A percentile compares a stretch with the other conserved stretches of the same genome.
Conservation (phyloP, 768 basidiomycete genomes). For the Boletellus emodensis region DNA sequence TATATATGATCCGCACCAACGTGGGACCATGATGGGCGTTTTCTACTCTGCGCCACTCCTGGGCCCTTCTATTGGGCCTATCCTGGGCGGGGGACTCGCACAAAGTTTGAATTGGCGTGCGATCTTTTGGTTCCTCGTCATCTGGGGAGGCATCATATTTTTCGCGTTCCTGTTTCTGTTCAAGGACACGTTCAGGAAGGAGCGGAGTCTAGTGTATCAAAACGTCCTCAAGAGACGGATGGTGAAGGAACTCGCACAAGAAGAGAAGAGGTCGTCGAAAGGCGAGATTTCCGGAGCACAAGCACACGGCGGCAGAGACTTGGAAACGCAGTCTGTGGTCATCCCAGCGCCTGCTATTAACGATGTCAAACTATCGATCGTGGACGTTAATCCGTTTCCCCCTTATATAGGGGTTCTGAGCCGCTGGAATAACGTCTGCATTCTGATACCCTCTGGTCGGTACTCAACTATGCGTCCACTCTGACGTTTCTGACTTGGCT, state of each 20-base stretch:
- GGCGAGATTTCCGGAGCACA: too few relatives aligned
- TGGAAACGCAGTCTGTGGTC: too few relatives aligned
- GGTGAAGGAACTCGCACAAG: too few relatives aligned
- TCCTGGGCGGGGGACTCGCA: slow-evolving; percentile 67
- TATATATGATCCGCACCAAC: slow-evolving; percentile 68
- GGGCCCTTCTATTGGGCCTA: slow-evolving; percentile 63
- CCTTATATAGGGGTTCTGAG: slow-evolving; percentile 57
- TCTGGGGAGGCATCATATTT: slow-evolving; percentile 53
- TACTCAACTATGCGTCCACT: background rate
- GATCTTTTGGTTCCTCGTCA: slow-evolving; percentile 79
- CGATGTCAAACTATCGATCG: slow-evolving; percentile 53
- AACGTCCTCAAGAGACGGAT: slow-evolving; percentile 39
- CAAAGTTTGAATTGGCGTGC: slow-evolving; percentile 73
- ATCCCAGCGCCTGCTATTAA: slow-evolving; percentile 14
- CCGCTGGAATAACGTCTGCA: slow-evolving; percentile 62
- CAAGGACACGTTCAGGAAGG: slow-evolving; percentile 78
- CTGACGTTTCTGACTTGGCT: background rate
- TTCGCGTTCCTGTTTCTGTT: slow-evolving; percentile 63
- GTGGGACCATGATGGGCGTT: slow-evolving; percentile 77
- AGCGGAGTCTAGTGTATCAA: slow-evolving; percentile 80
- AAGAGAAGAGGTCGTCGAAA: too few relatives aligned
- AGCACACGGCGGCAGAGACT: too few relatives aligned
- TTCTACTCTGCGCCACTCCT: slow-evolving; percentile 79
- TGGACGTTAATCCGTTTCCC: slow-evolving; percentile 69
- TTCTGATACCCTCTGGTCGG: slow-evolving; percentile 40